phyloP scores from a whole-genome alignment of 306 rosid species.

The Trifolium pratense region DNA sequence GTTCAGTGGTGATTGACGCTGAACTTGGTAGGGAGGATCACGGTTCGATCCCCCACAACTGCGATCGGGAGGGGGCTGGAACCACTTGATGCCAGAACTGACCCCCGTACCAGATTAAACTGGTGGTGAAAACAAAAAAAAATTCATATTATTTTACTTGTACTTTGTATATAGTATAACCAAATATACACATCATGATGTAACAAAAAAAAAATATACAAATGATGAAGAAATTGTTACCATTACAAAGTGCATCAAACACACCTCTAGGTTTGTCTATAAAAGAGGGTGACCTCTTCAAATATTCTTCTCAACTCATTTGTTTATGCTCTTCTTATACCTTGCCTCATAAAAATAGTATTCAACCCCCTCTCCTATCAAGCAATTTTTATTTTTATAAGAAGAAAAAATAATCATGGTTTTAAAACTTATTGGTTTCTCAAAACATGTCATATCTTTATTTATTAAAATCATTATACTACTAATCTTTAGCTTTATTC shows the following conservation, averaged over 20 bases:
- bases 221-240: neutral
- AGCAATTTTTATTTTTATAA: slow-evolving; percentile 25
- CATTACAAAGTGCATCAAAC: slow-evolving; percentile 14
- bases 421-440: slow-evolving; percentile 49
- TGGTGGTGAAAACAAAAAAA: too few species aligned
- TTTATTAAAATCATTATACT: slow-evolving; percentile 51
- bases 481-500: slow-evolving; percentile 56
- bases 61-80: too few species aligned
- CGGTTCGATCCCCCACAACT: too few species aligned
- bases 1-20: too few species aligned
- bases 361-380: slow-evolving; percentile 28
- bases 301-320: slow-evolving; percentile 50
- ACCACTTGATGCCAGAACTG: too few species aligned
- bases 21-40: too few species aligned
- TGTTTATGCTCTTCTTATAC: slow-evolving; percentile 42
- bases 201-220: neutral
- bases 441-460: slow-evolving; percentile 46
- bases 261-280: slow-evolving; percentile 42
- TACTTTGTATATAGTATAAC: neutral
- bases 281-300: slow-evolving; percentile 53
- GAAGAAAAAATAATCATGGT: slow-evolving; percentile 49
- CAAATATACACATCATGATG: slow-evolving; percentile 2
- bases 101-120: too few species aligned
- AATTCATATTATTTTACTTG: neutral
- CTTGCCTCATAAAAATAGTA: slow-evolving; percentile 38